Conservation (phyloP, 2,329 filamentous ascomycete genomes). For the Penicillium sclerotiorum region DNA sequence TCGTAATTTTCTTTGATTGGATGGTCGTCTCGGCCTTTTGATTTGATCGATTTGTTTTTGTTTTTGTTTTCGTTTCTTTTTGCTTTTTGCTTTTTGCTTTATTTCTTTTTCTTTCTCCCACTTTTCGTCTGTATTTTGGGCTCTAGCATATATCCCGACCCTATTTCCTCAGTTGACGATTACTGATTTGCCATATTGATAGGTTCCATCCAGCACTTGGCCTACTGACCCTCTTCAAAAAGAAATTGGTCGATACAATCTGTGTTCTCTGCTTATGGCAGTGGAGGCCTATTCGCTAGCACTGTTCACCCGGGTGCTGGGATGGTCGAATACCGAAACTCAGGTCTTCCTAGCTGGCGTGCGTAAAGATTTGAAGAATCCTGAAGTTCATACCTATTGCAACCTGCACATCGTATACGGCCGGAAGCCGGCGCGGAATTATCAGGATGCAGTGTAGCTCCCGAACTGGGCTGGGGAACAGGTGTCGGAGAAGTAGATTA, state of each 20-base stretch:
- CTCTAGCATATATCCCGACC: not conserved
- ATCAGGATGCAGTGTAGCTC: constrained; percentile 6
- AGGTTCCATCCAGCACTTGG: constrained; percentile 55
- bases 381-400: constrained; percentile 40
- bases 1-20: not conserved
- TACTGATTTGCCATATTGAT: not conserved
- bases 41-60: too few species aligned
- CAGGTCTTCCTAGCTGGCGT: constrained; percentile 43
- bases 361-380: constrained; percentile 41
- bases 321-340: constrained; percentile 42
- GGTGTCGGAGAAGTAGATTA: constrained; percentile 2
- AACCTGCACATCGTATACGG: constrained; percentile 36
- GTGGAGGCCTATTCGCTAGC: constrained; percentile 36
- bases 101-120: too few species aligned
- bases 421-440: constrained; percentile 35
- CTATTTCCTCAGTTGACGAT: not conserved
- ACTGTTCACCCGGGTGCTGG: constrained; percentile 35
- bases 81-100: too few species aligned
- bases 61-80: not conserved
- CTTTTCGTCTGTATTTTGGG: too few species aligned
- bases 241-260: constrained; percentile 41
- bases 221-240: constrained; percentile 50
- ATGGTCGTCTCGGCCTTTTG: not conserved
- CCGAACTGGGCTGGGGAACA: constrained; percentile 28
- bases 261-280: constrained; percentile 33